Base-by-base conservation (phyloP, 83 land plant genomes). In the Isoetes engelmannii region DNA sequence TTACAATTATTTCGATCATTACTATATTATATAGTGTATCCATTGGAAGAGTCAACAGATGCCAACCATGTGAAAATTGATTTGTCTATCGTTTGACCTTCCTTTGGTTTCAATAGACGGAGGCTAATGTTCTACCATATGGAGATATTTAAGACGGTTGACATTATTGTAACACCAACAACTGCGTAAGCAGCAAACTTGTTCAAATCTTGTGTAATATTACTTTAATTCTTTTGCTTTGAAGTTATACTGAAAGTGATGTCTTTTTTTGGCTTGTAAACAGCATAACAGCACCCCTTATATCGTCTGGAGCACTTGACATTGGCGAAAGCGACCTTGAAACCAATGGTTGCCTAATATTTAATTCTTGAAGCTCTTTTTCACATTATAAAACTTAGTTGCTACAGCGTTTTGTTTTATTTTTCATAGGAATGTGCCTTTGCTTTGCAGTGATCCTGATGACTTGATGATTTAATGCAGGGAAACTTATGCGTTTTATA, bases 141-240 rank as follows among this genome's bases (percentile, higher is more conserved):
- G 87, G 87, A 89, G 59, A 84, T 82, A 15, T 92, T 92, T 77
- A 86, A 85, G 73, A 84, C 80, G 60, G 98, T 87, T 57, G 98
- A 92, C 65, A 75, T 89, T 68, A 89, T 92, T 56, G 92, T 89
- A 46, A 84, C 92, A 53, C 98, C 98, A 13, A 89, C 98, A 47
- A 89, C 98, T 42, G 87, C 83, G 98, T 92, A 83, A 65, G 87
- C 17, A 13, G 9, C 37, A 28, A 28, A 28, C 37, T n/a, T n/a
- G n/a, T n/a, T n/a, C n/a, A n/a, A n/a, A n/a, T n/a, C 0, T 28
- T 28, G 37, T 28, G 37, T 28, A 28, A 28, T 28, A 28, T 28
- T 28, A 28, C 37, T 28, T 28, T 28, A 0, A 28, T 28, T 28
- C 37, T 28, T 28, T 28, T 28, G 37, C 37, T 59, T 6, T 10